Percentiles rank a stretch among this genome's conserved stretches.
phyloP scores from a whole-genome alignment of 805 yeast genomes.

The Cyberlindnera samutprakarnensis region DNA sequence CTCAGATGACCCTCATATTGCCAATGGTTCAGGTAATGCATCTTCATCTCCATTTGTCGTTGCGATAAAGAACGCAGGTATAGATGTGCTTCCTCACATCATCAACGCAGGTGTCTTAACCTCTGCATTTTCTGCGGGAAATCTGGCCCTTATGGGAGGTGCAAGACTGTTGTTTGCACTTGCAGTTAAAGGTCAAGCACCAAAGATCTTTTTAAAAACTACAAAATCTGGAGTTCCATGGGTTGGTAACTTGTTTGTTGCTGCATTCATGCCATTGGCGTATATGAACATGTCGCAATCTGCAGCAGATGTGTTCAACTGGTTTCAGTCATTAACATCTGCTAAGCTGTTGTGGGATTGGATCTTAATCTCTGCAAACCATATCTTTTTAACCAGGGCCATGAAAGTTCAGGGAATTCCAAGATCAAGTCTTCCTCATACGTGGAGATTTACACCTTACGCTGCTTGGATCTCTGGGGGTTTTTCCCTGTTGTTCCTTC shows the following conservation, averaged over 20 bases:
- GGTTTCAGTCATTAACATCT: conserved; percentile 29
- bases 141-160: conserved; percentile 23
- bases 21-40: conserved; percentile 24
- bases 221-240: conserved; percentile 28
- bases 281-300: conserved; percentile 24
- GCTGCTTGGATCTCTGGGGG: conserved; percentile 29
- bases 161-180: conserved; percentile 30
- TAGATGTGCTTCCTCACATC: conserved; percentile 28
- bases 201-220: conserved; percentile 26
- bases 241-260: conserved; percentile 22
- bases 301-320: conserved; percentile 26
- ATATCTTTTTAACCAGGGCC: conserved; percentile 27
- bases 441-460: conserved; percentile 10
- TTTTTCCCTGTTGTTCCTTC: conserved; percentile 20
- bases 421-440: conserved; percentile 16
- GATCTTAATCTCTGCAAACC: conserved; percentile 26
- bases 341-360: conserved; percentile 26
- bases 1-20: conserved; percentile 22
- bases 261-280: conserved; percentile 30
- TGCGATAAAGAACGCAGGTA: conserved; percentile 40
- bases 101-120: conserved; percentile 33
- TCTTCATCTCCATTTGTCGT: conserved; percentile 34
- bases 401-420: conserved; percentile 30
- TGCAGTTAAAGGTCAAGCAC: conserved; percentile 32
- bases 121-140: conserved; percentile 33